Evolutionary conservation across 441 rosid genomes (phyloP).

Genomic region (Erodium moschatum): DNA sequence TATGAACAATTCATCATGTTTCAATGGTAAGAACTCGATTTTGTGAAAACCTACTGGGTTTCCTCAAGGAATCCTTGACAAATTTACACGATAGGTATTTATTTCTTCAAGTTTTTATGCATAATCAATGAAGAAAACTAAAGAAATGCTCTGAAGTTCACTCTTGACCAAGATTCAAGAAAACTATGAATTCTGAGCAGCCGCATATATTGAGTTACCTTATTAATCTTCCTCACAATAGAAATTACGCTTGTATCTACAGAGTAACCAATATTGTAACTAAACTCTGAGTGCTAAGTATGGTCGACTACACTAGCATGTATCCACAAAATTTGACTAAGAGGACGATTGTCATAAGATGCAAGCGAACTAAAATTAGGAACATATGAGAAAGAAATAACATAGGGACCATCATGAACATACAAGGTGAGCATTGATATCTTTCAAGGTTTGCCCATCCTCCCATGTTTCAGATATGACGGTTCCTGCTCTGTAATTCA

Average conservation of each 20-base stretch:
- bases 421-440: constrained; percentile 86
- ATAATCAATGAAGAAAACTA: constrained; percentile 2
- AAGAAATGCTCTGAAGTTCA: neutral
- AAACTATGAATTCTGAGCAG: neutral
- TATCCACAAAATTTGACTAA: neutral
- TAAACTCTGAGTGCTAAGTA: neutral
- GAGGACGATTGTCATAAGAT: neutral
- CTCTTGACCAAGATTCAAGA: neutral
- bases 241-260: neutral
- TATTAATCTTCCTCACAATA: neutral
- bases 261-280: neutral
- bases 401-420: constrained; percentile 23
- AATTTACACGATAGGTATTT: neutral
- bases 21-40: neutral
- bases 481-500: constrained; percentile 79
- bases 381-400: neutral
- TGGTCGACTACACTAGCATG: neutral
- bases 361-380: neutral
- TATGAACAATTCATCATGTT: neutral
- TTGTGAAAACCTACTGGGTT: neutral
- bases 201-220: neutral
- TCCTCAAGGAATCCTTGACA: neutral
- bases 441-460: constrained; percentile 92
- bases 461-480: constrained; percentile 98
- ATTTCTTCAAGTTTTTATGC: neutral